Base-by-base conservation (phyloP, 1,139 yeast genomes). In the Zygosaccharomyces pseudobailii region DNA sequence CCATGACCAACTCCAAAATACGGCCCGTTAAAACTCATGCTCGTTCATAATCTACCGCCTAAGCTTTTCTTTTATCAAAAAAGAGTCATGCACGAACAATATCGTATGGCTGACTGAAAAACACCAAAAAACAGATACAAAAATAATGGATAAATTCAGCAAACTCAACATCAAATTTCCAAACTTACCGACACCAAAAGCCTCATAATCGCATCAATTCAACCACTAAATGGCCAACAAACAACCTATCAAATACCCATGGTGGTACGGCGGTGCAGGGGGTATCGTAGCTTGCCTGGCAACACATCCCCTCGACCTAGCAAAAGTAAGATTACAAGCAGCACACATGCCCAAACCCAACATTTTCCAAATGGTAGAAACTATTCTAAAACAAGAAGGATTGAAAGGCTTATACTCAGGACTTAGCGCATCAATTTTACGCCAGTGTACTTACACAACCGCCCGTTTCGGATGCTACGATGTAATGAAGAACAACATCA, bases 381-480 rank as follows among this genome's bases (percentile, higher is more conserved):
- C 74, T 41, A 86, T 87, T 28, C 67, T 84, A 22, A 71, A 71
- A 13, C 68, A 76, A 46, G 94, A 87, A 64, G 95, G 95, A 3
- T 57, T 82, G 20, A 63, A 77, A 45, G 86, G 84, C 36, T 74
- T 86, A 23, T 87, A 87, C 63, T 80, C 88, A 0, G 96, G 96
- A 0, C 73, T 88, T 43, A 79, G 87, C 44, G 96, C 96, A 1
- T 84, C 94, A 2, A 68, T 87, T 43, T 72, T 88, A 50, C 79
- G 96, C 62, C 96, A 88, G 66, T 95, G 88, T 1, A 87, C 96
- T 1, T 88, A 88, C 65, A 86, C 95, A 1, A 84, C 95, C 2
- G 82, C 88, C 1, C 73, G 96, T 61, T 87, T 88, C 62, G 96
- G 96, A 23, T 79, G 83, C 19, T 88, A 88, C 65, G 96, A 87